Base-by-base conservation (phyloP, 805 yeast species). In the Citeromyces nyonsensis region DNA sequence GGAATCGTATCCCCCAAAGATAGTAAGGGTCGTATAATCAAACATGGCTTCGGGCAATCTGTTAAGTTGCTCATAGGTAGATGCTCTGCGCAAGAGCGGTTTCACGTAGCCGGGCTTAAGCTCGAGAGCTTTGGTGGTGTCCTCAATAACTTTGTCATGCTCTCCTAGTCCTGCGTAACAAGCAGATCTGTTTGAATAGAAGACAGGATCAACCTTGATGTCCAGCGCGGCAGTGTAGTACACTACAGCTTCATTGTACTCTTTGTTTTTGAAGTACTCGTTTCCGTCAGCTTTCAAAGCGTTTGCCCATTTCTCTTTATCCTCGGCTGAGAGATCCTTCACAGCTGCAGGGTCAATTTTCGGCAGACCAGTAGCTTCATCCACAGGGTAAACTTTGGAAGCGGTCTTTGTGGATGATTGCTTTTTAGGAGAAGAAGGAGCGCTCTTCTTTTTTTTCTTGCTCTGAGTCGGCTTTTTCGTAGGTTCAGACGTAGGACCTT, bases 101-200 rank as follows among this genome's bases (percentile, higher is more conserved):
- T 91, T 91, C 47, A 82, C 62, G 59, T 91, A 88, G 51, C 80
- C 88, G 9, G 94, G 95, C 52, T 84, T 80, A 46, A 88, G 59
- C 45, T 73, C 67, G 46, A 91, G 66, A 20, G 97, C 98, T 38
- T 66, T 69, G 13, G 94, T 72, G 36, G 95, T 80, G 53, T 85
- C 95, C 43, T 73, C 81, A 40, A 91, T 67, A 30, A 86, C 95
- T 51, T 84, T 77, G 44, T 82, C 84, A 51, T 72, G 74, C 39
- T 85, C 71, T 40, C 74, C 70, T 42, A 82, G 61, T 6, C 93
- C 83, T 33, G 86, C 80, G 58, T 81, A 81, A 57, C 95, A 88
- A 11, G 98, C 98, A 20, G 97, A 85, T 57, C 96, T 75, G 64
- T 91, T 91, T 39, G 96, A 84, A 60, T 77, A 88, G 59, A 69